Evolutionary conservation across 1,284 basidiomycete genomes (phyloP).

Genomic region (Irpex lacteus): DNA sequence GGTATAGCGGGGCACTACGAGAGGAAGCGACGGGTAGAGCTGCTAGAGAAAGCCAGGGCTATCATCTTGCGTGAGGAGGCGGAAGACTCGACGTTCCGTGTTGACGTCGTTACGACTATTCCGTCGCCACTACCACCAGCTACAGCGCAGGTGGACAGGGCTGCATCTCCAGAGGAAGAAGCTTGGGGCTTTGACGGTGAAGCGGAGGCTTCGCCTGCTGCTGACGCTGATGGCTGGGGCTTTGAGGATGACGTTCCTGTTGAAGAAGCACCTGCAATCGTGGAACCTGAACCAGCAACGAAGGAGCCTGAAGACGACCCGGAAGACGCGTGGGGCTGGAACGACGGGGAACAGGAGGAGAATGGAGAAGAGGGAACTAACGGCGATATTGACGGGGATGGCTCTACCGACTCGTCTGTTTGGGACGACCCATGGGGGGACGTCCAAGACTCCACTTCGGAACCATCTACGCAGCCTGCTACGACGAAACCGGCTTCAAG

Average conservation of each 20-base stretch:
- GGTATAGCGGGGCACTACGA: constrained; percentile 71
- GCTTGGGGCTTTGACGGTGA: constrained; percentile 35
- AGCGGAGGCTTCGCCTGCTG: constrained; percentile 8
- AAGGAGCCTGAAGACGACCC: constrained; percentile 34
- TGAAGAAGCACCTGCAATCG: constrained; percentile 4
- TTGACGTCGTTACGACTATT: constrained; percentile 27
- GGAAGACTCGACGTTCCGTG: constrained; percentile 30
- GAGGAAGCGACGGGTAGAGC: constrained; percentile 57
- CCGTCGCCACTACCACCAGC: background rate
- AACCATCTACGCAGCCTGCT: constrained; percentile 26
- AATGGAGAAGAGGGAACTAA: background rate
- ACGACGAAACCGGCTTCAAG: constrained; percentile 49
- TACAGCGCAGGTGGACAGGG: constrained; percentile 18
- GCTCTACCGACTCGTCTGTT: constrained; percentile 30
- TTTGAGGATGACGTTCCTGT: constrained; percentile 49
- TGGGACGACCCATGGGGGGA: constrained; percentile 70
- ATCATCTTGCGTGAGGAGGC: constrained; percentile 39
- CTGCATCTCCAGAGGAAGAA: constrained; percentile 22
- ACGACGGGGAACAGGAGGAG: constrained; percentile 38
- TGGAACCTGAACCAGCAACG: constrained; percentile 21
- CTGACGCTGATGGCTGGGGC: constrained; percentile 50
- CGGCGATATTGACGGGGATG: constrained; percentile 18
- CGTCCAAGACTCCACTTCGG: constrained; percentile 20
- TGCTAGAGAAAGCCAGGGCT: constrained; percentile 55
- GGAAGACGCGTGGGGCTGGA: constrained; percentile 68